Conservation (phyloP, 2,329 filamentous ascomycete species). For the Microcyclospora tardicrescens region DNA sequence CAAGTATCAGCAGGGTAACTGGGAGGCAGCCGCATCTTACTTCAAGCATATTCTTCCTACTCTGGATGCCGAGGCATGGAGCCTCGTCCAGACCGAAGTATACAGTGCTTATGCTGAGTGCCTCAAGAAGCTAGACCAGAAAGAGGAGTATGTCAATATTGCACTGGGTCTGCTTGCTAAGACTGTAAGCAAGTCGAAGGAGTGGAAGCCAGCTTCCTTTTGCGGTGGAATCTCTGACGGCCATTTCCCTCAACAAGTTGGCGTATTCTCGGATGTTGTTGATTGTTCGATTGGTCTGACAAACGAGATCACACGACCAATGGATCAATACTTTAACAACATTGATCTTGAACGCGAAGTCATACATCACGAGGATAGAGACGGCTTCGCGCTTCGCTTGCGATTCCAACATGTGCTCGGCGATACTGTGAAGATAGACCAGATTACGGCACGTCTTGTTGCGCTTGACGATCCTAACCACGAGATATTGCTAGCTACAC, state of each 20-base stretch:
- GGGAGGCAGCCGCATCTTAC: conserved; percentile 57
- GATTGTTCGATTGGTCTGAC: conserved; percentile 37
- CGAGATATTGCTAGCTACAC: conserved; percentile 53
- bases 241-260: conserved; percentile 22
- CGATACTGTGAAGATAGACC: conserved; percentile 54
- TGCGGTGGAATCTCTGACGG: conserved; percentile 23
- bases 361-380: conserved; percentile 54
- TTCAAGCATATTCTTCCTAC: conserved; percentile 68
- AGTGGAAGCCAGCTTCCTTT: background rate
- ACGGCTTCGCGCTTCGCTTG: conserved; percentile 62
- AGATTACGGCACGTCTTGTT: conserved; percentile 50
- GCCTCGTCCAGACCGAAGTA: conserved; percentile 65
- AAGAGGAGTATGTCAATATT: conserved; percentile 67
- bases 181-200: conserved; percentile 4
- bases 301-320: conserved; percentile 52
- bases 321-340: conserved; percentile 61
- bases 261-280: conserved; percentile 32
- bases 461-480: conserved; percentile 44
- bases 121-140: conserved; percentile 59
- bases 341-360: conserved; percentile 56
- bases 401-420: conserved; percentile 58
- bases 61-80: conserved; percentile 69
- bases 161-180: conserved; percentile 63
- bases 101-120: conserved; percentile 76
- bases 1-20: conserved; percentile 59